Conservation (phyloP, 208 protist genomes). For the Acanthamoeba castellanii region DNA sequence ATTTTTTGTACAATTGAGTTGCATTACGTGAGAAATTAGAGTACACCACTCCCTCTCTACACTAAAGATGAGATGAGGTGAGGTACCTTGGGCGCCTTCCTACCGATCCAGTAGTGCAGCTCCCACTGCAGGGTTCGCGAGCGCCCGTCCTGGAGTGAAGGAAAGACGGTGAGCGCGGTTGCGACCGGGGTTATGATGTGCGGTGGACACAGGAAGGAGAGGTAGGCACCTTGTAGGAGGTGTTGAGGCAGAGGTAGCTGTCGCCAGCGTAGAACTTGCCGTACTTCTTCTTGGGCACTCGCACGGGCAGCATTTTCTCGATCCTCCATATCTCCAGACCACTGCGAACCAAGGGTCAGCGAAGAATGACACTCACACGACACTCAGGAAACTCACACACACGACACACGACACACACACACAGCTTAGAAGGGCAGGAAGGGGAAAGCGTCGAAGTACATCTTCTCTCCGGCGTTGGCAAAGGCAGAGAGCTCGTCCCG, state of each 20-base stretch:
- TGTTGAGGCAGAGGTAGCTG: slow-evolving; percentile 89
- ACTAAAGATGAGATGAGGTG: background rate
- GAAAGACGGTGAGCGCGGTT: background rate
- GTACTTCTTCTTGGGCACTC: slow-evolving; percentile 77
- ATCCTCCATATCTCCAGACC: slow-evolving; percentile 91
- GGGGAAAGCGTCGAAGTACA: background rate
- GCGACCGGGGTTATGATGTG: background rate
- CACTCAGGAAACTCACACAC: background rate
- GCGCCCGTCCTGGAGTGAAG: background rate
- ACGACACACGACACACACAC: background rate
- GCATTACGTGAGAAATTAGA: background rate
- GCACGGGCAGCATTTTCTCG: slow-evolving; percentile 89
- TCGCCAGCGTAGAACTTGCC: slow-evolving; percentile 90
- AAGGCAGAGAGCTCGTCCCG: slow-evolving; percentile 36
- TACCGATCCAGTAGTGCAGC: slow-evolving; percentile 57
- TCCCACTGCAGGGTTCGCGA: slow-evolving; percentile 62
- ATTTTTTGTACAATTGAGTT: background rate
- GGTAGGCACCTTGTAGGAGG: background rate
- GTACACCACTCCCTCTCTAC: background rate
- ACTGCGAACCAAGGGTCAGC: slow-evolving; percentile 41
- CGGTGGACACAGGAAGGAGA: background rate
- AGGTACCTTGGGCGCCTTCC: slow-evolving; percentile 55
- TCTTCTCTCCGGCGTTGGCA: slow-evolving; percentile 37
- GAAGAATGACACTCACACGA: background rate
- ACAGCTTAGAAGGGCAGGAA: background rate